These are phyloP conservation scores for Cordyceps militaris DNA, from an alignment of 2,329 filamentous ascomycete species.

Conservation along the genomic window DNA sequence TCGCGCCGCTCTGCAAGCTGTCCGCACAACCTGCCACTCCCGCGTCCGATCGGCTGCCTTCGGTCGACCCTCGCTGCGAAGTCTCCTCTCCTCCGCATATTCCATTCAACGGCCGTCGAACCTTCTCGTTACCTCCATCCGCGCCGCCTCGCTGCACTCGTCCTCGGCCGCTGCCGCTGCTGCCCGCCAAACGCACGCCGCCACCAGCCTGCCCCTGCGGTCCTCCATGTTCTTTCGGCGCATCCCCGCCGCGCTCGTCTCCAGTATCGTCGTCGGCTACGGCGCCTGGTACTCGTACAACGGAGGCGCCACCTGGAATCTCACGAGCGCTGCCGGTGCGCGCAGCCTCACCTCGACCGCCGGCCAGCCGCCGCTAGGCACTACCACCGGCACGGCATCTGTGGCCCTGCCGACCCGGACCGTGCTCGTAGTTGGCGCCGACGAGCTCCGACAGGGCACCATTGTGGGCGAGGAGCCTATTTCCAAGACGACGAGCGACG, in stretches of 20 bases:
- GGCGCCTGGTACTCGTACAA: slow-evolving; percentile 70
- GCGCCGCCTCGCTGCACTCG: slow-evolving; percentile 15
- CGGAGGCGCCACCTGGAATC: slow-evolving; percentile 25
- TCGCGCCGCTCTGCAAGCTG: slow-evolving; percentile 60
- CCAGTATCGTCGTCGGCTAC: slow-evolving; percentile 62
- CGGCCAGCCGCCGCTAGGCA: slow-evolving; percentile 17
- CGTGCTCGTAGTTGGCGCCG: slow-evolving; percentile 81
- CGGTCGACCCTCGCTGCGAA: slow-evolving; percentile 32
- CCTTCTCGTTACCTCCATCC: slow-evolving; percentile 21
- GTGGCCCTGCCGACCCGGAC: slow-evolving; percentile 48
- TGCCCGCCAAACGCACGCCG: slow-evolving; percentile 23
- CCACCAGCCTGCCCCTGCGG: slow-evolving; percentile 46
- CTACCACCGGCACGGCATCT: slow-evolving; percentile 20
- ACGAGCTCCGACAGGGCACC: slow-evolving; percentile 82
- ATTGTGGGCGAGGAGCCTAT: slow-evolving; percentile 81
- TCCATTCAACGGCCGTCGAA: slow-evolving; percentile 13
- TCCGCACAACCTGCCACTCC: slow-evolving; percentile 61
- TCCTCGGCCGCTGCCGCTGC: slow-evolving; percentile 16
- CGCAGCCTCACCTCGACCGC: slow-evolving; percentile 37
- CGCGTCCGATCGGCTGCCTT: slow-evolving; percentile 48
- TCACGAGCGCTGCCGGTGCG: slow-evolving; percentile 27
- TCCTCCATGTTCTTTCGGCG: slow-evolving; percentile 72
- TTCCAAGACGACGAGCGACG: slow-evolving; percentile 81
- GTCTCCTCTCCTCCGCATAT: not conserved
- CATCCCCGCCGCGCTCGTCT: slow-evolving; percentile 58